A percentile compares a stretch with the other conserved stretches of the same genome.
phyloP scores from a whole-genome alignment of 805 yeast genomes.

The Ogataea neopini region DNA sequence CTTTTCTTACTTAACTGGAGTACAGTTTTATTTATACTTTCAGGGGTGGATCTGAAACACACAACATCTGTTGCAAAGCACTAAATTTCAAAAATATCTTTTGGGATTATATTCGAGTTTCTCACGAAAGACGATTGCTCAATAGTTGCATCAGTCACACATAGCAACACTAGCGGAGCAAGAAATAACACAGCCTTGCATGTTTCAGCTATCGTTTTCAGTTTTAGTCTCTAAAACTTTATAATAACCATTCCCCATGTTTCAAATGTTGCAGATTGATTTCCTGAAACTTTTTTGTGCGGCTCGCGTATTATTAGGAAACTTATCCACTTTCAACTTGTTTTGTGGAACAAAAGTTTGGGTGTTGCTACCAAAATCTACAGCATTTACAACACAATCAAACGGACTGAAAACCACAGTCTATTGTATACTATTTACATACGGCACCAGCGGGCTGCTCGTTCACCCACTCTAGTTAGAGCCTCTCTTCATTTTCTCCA shows the following conservation, averaged over 20 bases:
- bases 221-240: not conserved
- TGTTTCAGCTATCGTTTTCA: not conserved
- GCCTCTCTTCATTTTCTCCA: slow-evolving; percentile 28
- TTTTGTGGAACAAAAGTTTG: too few relatives aligned
- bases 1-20: too few relatives aligned
- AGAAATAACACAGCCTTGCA: not conserved
- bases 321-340: too few relatives aligned
- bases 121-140: too few relatives aligned
- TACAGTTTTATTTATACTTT: not conserved
- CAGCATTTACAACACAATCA: not conserved
- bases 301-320: slow-evolving; percentile 4
- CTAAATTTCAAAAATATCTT: not conserved
- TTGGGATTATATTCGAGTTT: not conserved
- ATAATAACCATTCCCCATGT: not conserved
- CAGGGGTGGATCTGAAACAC: not conserved
- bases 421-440: slow-evolving; percentile 3
- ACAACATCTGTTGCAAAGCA: not conserved
- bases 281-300: not conserved
- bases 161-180: not conserved
- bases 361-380: too few relatives aligned
- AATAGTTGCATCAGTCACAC: too few relatives aligned
- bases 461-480: not conserved
- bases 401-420: not conserved
- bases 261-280: slow-evolving; percentile 1
- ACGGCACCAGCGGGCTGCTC: not conserved